Conservation (phyloP, 495 filamentous ascomycete genomes). For the Cercophora newfieldiana region DNA sequence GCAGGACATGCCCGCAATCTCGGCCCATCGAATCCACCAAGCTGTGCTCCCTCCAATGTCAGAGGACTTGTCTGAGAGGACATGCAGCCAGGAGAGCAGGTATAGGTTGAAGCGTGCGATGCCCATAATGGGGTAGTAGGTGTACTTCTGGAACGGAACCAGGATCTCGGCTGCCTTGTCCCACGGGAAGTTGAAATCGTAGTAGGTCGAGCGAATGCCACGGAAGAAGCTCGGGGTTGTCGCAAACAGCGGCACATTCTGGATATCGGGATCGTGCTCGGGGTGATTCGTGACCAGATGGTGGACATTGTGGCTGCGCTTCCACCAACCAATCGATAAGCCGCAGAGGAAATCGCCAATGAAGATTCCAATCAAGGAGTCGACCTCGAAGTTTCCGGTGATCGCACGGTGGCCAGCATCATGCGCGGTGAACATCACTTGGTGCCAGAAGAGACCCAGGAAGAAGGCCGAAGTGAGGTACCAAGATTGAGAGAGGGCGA, state of each 20-base stretch:
- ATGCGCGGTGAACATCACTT: slow-evolving; percentile 56
- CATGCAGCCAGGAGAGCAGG: slow-evolving; percentile 47
- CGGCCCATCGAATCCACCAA: slow-evolving; percentile 49
- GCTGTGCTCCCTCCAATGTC: slow-evolving; percentile 39
- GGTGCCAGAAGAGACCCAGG: slow-evolving; percentile 53
- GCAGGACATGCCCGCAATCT: slow-evolving; percentile 43
- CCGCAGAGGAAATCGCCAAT: slow-evolving; percentile 52
- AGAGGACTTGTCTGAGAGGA: slow-evolving; percentile 35
- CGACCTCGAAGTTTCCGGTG: slow-evolving; percentile 46
- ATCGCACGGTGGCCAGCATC: slow-evolving; percentile 54
- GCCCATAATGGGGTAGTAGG: slow-evolving; percentile 55
- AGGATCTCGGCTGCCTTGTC: slow-evolving; percentile 43
- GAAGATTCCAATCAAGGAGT: slow-evolving; percentile 50
- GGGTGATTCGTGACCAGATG: slow-evolving; percentile 53
- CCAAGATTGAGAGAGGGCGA: slow-evolving; percentile 39
- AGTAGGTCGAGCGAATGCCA: slow-evolving; percentile 43
- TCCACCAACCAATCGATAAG: slow-evolving; percentile 55
- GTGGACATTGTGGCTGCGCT: slow-evolving; percentile 55
- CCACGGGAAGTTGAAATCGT: slow-evolving; percentile 49
- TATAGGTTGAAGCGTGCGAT: slow-evolving; percentile 54
- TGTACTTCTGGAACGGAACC: slow-evolving; percentile 47
- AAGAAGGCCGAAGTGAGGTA: slow-evolving; percentile 48
- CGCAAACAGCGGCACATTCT: slow-evolving; percentile 53
- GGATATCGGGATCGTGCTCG: slow-evolving; percentile 54
- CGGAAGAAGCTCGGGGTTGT: slow-evolving; percentile 49